A percentile compares a stretch with the other conserved stretches of the same genome.
These are phyloP conservation scores for Brasenia schreberi DNA, from an alignment of 164 flowering plant genomes.

Conservation along the genomic window DNA sequence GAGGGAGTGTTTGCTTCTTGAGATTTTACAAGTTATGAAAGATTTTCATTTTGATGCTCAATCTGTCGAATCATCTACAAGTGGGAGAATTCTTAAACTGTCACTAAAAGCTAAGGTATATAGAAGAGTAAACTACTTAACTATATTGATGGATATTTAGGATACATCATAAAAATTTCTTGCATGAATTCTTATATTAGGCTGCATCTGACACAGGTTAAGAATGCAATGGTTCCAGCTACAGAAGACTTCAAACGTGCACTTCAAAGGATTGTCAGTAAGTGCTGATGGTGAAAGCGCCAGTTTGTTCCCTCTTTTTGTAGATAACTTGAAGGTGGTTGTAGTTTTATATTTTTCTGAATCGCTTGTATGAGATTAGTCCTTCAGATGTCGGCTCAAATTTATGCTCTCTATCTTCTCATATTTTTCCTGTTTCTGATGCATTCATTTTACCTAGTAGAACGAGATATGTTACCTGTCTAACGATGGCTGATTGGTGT, in stretches of 20 bases:
- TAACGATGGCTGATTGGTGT: no score
- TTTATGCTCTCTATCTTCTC: no score
- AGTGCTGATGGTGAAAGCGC: neutral
- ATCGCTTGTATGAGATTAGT: neutral
- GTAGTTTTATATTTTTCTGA: neutral
- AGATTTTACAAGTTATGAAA: constrained; percentile 52
- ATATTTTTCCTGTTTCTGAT: no score
- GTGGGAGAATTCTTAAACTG: constrained; percentile 42
- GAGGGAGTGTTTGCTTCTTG: constrained; percentile 58
- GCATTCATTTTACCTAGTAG: no score
- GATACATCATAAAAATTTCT: neutral
- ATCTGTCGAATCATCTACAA: constrained; percentile 51
- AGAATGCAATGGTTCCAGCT: neutral
- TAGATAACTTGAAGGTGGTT: neutral
- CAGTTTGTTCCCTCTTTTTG: neutral
- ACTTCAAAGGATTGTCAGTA: neutral
- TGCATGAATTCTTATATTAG: neutral
- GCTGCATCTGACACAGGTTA: neutral
- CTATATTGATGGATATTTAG: neutral
- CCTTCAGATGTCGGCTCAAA: neutral
- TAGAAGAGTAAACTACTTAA: neutral
- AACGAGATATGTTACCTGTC: no score
- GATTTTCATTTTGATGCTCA: constrained; percentile 50
- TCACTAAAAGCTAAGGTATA: constrained; percentile 62
- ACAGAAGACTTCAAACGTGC: neutral